Evolutionary conservation across 2,329 filamentous ascomycete genomes (phyloP), one percentile per base, ranked within the genome.

Genomic region (Aspergillus jensenii): DNA sequence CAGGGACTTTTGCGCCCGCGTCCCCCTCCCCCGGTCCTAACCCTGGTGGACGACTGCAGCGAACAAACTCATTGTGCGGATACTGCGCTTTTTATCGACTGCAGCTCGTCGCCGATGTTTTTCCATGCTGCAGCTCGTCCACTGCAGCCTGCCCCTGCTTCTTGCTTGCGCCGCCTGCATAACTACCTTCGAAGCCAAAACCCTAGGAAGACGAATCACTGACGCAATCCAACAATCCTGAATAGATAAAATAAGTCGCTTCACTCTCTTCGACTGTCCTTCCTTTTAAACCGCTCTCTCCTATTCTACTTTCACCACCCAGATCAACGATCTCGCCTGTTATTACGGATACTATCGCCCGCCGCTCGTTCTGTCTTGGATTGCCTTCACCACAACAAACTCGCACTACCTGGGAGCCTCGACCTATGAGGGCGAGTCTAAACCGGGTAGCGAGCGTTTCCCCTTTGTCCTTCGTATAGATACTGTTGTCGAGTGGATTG

Each of bases 1-100:
- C 59, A 53, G 40, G 56, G 47, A 55, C 56, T 57, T 58, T 56
- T 58, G 56, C 41, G 51, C 51, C 52, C 43, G 55, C 37, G 41
- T 48, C 49, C 52, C 55, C 58, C 50, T 55, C 40, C 52, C 43
- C 56, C 46, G 58, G 46, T 35, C 49, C 52, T 58, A 41, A 17
- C 41, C 41, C 33, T 53, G 44, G 49, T 62, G 64, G 60, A 57
- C 59, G 58, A 61, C 67, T 68, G 66, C 69, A 67, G 67, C 55
- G 58, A 65, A 71, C 69, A 71, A 72, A 64, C 64, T 56, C 67
- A 71, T 71, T 71, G 69, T 71, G 66, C 52, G 51, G 61, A 47
- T 63, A 31, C 56, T 51, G 63, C 61, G 56, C 61, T 58, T 55
- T 31, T 40, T 45, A n/a, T 51, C 52, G 47, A 45, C 57, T 52